Percentiles rank a stretch among this genome's conserved stretches.
phyloP scores from a whole-genome alignment of 257 asterid species.

The Rubia yunnanensis region DNA sequence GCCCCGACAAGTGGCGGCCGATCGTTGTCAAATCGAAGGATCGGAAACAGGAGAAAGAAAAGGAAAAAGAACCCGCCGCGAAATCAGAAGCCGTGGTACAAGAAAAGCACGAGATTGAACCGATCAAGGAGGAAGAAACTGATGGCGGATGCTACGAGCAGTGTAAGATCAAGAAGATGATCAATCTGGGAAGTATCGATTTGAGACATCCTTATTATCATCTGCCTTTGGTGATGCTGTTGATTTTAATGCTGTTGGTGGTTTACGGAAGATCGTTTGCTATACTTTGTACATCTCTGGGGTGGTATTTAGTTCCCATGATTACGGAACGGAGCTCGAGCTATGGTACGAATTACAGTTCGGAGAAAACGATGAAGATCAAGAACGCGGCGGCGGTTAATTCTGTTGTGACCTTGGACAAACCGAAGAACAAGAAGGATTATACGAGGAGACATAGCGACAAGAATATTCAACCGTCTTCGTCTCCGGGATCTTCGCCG shows the following conservation, averaged over 20 bases:
- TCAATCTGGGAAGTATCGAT: neutral
- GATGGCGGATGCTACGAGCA: neutral
- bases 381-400: neutral
- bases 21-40: constrained; percentile 32
- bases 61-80: neutral
- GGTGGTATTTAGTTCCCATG: constrained; percentile 43
- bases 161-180: neutral
- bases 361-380: neutral
- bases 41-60: neutral
- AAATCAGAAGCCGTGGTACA: neutral
- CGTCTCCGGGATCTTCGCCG: constrained; percentile 1
- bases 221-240: constrained; percentile 18
- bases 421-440: constrained; percentile 20
- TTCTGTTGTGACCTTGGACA: neutral
- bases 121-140: neutral
- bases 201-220: constrained; percentile 20
- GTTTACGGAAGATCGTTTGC: constrained; percentile 44
- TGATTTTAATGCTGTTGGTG: constrained; percentile 35
- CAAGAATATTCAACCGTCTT: neutral
- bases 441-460: constrained; percentile 12
- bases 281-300: constrained; percentile 40
- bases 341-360: no score
- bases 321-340: constrained; percentile 4
- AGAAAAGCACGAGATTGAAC: constrained; percentile 1
- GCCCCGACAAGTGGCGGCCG: constrained; percentile 27